Evolutionary conservation across 2,329 filamentous ascomycete species (phyloP).

Genomic region (Ophiostoma triangulosporum): DNA sequence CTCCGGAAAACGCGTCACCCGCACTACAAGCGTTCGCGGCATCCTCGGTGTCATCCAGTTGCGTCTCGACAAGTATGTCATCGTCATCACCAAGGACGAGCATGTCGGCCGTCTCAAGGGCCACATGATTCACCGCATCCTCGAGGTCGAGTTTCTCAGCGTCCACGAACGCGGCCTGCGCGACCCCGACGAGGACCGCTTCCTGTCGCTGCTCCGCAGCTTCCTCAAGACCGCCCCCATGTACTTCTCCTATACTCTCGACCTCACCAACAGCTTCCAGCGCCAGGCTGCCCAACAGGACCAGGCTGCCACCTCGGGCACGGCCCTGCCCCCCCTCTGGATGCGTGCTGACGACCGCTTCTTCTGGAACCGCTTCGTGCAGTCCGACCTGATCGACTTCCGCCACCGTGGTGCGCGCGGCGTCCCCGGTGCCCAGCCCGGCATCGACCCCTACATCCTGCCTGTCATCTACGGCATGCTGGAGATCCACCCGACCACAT

Average conservation of each 20-base stretch:
- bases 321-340: conserved; percentile 56
- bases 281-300: conserved; percentile 68
- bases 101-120: conserved; percentile 85
- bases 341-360: conserved; percentile 89
- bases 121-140: conserved; percentile 90
- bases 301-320: conserved; percentile 20
- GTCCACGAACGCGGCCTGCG: conserved; percentile 83
- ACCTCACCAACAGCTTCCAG: conserved; percentile 94
- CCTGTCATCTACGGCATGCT: conserved; percentile 96
- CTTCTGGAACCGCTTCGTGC: conserved; percentile 95
- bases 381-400: conserved; percentile 84
- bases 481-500: conserved; percentile 71
- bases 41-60: conserved; percentile 90
- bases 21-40: conserved; percentile 84
- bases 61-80: conserved; percentile 90
- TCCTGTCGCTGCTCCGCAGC: conserved; percentile 66
- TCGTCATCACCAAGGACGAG: conserved; percentile 88
- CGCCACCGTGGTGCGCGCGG: conserved; percentile 49
- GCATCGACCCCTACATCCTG: conserved; percentile 80
- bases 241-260: conserved; percentile 97
- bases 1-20: conserved; percentile 55
- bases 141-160: conserved; percentile 82
- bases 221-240: conserved; percentile 75
- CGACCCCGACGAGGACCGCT: conserved; percentile 89
- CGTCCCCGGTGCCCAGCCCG: conserved; percentile 56